Conservation (phyloP, 2,329 filamentous ascomycete species). For the Colletotrichum incanum region DNA sequence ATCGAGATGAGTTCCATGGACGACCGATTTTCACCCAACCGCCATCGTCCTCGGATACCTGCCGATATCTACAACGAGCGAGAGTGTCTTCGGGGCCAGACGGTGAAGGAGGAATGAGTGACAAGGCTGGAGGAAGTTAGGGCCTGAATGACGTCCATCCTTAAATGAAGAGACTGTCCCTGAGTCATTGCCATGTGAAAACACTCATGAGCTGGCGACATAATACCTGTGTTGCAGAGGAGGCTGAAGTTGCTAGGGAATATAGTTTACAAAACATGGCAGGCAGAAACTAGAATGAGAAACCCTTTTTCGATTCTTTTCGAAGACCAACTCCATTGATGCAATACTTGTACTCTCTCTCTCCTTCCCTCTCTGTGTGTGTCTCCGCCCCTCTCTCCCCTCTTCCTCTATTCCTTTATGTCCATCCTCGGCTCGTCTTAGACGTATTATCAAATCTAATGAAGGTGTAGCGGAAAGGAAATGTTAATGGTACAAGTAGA, state of each 20-base stretch:
- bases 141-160: constrained; percentile 25
- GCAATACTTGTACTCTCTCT: constrained; percentile 4
- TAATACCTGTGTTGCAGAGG: neutral
- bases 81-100: constrained; percentile 57
- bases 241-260: neutral
- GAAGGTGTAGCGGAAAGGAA: constrained; percentile 18
- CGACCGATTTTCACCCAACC: constrained; percentile 41
- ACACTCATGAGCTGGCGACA: neutral
- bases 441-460: constrained; percentile 29
- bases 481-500: constrained; percentile 30
- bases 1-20: constrained; percentile 51
- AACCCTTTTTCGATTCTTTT: constrained; percentile 19
- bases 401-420: neutral
- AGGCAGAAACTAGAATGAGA: constrained; percentile 27
- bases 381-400: neutral
- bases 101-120: constrained; percentile 52
- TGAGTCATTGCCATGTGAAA: neutral
- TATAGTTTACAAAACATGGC: constrained; percentile 27
- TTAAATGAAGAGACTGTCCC: neutral
- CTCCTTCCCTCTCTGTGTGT: neutral
- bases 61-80: constrained; percentile 49
- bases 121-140: constrained; percentile 7
- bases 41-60: constrained; percentile 45
- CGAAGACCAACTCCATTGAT: constrained; percentile 32
- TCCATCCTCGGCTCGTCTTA: constrained; percentile 9